Percentiles rank a stretch among this genome's conserved stretches.
Conservation (phyloP, 371 early-diverging fungal species). For the Lichtheimia ramosa region DNA sequence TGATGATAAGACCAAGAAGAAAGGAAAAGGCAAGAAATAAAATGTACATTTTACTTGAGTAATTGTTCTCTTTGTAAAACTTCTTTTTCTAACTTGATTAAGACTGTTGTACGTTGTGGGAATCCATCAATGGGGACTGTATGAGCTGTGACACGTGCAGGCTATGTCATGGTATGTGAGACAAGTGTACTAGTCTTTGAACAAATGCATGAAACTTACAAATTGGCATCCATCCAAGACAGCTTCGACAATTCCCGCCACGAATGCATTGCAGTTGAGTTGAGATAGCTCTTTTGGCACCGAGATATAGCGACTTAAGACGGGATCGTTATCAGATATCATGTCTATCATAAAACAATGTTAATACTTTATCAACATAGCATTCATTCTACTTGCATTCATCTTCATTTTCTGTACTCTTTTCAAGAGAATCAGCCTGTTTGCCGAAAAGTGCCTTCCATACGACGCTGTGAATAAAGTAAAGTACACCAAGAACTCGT, state of each 20-base stretch:
- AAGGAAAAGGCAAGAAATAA: conserved; percentile 1
- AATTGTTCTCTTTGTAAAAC: conserved; percentile 79
- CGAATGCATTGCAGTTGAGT: conserved; percentile 90
- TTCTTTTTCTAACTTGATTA: conserved; percentile 91
- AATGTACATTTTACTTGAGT: conserved; percentile 42
- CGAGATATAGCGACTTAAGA: conserved; percentile 85
- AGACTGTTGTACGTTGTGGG: conserved; percentile 88
- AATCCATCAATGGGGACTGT: conserved; percentile 88
- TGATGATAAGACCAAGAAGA: conserved; percentile 65
- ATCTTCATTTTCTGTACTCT: conserved; percentile 91
- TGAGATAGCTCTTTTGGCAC: conserved; percentile 90
- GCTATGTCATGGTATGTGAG: conserved; percentile 43
- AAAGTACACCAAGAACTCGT: conserved; percentile 79
- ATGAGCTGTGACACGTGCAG: conserved; percentile 93
- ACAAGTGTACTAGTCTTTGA: not conserved
- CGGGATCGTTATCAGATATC: conserved; percentile 96
- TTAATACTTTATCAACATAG: not conserved
- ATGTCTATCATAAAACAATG: conserved; percentile 64
- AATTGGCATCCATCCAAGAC: conserved; percentile 89
- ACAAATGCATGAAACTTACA: conserved; percentile 57
- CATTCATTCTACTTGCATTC: conserved; percentile 67
- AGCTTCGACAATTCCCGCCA: conserved; percentile 95
- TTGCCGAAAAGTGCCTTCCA: conserved; percentile 95
- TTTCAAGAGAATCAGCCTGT: conserved; percentile 91
- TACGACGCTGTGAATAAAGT: conserved; percentile 88